A percentile compares a stretch with the other conserved stretches of the same genome.
Evolutionary conservation across 441 rosid species (phyloP).

Genomic region (Sinapis alba): DNA sequence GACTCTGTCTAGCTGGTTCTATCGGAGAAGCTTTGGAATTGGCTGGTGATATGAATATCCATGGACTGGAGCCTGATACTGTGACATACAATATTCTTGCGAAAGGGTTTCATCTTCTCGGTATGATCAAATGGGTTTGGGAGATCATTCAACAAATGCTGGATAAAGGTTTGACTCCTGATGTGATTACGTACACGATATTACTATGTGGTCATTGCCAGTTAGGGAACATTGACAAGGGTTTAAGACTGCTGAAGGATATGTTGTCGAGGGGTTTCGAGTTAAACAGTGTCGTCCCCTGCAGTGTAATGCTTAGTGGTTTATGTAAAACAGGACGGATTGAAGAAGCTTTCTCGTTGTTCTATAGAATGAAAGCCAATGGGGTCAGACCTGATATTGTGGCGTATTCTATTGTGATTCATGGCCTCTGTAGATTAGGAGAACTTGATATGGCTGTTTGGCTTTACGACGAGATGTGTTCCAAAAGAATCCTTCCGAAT

Average conservation of each 20-base stretch:
- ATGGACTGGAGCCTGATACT: conserved; percentile 67
- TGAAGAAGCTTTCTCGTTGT: conserved; percentile 54
- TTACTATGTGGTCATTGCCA: conserved; percentile 64
- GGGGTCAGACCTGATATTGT: conserved; percentile 58
- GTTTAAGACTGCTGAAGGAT: conserved; percentile 52
- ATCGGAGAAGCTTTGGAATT: conserved; percentile 69
- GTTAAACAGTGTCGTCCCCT: conserved; percentile 48
- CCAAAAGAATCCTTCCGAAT: conserved; percentile 51
- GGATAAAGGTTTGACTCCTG: conserved; percentile 56
- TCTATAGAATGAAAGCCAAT: conserved; percentile 54
- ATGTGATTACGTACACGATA: conserved; percentile 55
- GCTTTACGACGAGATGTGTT: conserved; percentile 56
- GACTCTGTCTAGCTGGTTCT: conserved; percentile 68
- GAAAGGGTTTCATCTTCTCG: conserved; percentile 60
- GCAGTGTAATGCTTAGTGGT: conserved; percentile 59
- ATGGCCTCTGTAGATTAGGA: conserved; percentile 74
- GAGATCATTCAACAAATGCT: conserved; percentile 50
- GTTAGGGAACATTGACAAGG: conserved; percentile 58
- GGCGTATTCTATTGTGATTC: conserved; percentile 70
- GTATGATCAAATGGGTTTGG: conserved; percentile 54
- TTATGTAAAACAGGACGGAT: conserved; percentile 63
- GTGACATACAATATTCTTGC: conserved; percentile 72
- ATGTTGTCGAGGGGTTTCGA: conserved; percentile 62
- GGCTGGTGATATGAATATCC: conserved; percentile 56
- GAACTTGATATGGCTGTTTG: conserved; percentile 54